Percentiles rank a stretch among this genome's conserved stretches.
Conservation (phyloP, 2,329 filamentous ascomycete genomes). For the Talaromyces pinophilus region DNA sequence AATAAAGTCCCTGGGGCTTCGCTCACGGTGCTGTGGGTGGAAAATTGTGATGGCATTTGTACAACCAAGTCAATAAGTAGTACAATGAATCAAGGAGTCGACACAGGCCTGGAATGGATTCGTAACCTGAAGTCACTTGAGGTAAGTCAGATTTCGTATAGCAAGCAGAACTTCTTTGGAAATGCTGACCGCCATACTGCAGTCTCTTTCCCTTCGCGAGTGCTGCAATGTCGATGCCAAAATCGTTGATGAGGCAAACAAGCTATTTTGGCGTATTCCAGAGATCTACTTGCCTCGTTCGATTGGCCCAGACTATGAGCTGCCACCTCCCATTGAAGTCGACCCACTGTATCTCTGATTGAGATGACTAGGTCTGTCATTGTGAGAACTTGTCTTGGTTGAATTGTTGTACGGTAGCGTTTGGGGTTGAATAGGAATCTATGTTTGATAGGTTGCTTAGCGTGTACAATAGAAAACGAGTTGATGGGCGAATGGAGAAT, state of each 20-base stretch:
- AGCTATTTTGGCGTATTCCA: slow-evolving; percentile 32
- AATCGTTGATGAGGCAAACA: slow-evolving; percentile 30
- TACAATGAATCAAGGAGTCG: slow-evolving; percentile 10
- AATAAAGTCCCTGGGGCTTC: slow-evolving; percentile 27
- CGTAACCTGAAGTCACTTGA: slow-evolving; percentile 28
- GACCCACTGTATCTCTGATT: slow-evolving; percentile 26
- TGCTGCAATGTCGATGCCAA: slow-evolving; percentile 30
- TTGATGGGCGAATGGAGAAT: neutral
- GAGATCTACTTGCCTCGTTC: slow-evolving; percentile 31
- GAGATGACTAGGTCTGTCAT: neutral
- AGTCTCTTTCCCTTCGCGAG: slow-evolving; percentile 35
- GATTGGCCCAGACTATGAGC: neutral
- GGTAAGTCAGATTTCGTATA: slow-evolving; percentile 24
- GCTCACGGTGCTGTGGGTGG: slow-evolving; percentile 32
- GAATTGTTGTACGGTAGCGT: neutral
- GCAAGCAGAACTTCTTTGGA: neutral
- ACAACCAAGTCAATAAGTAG: slow-evolving; percentile 22
- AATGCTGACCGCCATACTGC: neutral
- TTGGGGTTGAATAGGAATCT: neutral
- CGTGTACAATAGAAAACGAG: neutral
- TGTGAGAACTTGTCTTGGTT: neutral
- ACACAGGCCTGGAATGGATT: slow-evolving; percentile 34
- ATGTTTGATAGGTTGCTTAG: neutral
- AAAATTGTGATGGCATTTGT: slow-evolving; percentile 31
- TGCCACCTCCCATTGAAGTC: slow-evolving; percentile 28